Conservation (phyloP, 257 asterid genomes). For the Parsonsia alboflavescens region DNA sequence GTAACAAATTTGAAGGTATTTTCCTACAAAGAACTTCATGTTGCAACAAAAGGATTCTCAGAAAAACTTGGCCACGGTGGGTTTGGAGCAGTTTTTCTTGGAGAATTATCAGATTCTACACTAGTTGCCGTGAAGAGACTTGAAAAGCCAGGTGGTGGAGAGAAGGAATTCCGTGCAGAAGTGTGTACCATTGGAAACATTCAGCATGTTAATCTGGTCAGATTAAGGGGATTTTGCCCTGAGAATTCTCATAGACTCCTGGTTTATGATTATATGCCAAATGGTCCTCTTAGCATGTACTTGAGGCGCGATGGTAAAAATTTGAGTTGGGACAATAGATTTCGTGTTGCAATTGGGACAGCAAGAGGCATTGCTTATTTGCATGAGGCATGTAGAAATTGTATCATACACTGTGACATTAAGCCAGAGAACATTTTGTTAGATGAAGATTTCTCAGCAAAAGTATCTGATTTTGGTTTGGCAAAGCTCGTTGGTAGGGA, state of each 20-base stretch:
- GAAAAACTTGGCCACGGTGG: constrained; percentile 90
- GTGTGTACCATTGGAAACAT: constrained; percentile 75
- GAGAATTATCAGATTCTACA: constrained; percentile 49
- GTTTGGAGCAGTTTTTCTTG: constrained; percentile 72
- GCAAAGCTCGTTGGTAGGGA: constrained; percentile 76
- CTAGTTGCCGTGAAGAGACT: constrained; percentile 74
- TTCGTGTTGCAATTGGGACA: constrained; percentile 52
- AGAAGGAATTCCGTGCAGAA: constrained; percentile 75
- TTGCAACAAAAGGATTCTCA: constrained; percentile 65
- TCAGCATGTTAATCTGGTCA: constrained; percentile 75
- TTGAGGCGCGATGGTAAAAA: constrained; percentile 41
- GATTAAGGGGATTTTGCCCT: constrained; percentile 72
- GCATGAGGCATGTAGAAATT: constrained; percentile 66
- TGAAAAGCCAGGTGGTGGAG: constrained; percentile 74
- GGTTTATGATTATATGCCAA: constrained; percentile 80
- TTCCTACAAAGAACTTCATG: constrained; percentile 63
- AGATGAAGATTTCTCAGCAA: constrained; percentile 58
- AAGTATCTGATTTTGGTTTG: constrained; percentile 77
- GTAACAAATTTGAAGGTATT: constrained; percentile 57
- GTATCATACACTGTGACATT: constrained; percentile 73
- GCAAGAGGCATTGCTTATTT: constrained; percentile 75
- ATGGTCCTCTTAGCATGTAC: constrained; percentile 65
- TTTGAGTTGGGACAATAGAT: constrained; percentile 65
- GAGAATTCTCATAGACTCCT: constrained; percentile 69
- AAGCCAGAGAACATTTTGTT: constrained; percentile 75